phyloP scores from a whole-genome alignment of 306 rosid species.

The Cucurbita moschata region DNA sequence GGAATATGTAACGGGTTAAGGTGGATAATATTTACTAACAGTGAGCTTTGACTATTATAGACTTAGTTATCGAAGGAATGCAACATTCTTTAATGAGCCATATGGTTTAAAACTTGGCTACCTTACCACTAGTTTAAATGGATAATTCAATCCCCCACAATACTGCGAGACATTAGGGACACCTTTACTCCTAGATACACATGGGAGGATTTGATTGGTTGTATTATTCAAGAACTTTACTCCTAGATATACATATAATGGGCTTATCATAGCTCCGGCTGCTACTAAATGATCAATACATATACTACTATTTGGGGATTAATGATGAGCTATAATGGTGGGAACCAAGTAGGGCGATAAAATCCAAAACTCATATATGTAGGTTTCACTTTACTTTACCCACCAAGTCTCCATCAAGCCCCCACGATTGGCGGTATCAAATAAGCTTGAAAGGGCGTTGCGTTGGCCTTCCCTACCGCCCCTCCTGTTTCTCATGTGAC shows the following conservation, averaged over 20 bases:
- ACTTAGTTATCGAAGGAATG: too few species aligned
- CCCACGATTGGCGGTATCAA: neutral
- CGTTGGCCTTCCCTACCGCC: neutral
- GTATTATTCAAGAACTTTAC: neutral
- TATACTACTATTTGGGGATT: constrained; percentile 3
- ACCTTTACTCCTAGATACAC: neutral
- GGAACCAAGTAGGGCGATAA: constrained; percentile 20
- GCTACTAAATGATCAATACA: constrained; percentile 12
- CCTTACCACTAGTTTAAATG: too few species aligned
- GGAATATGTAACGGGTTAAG: too few species aligned
- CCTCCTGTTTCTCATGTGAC: neutral
- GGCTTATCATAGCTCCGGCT: constrained; percentile 26
- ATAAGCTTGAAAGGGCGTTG: neutral
- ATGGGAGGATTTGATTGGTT: neutral
- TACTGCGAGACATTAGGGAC: neutral
- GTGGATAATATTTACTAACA: too few species aligned
- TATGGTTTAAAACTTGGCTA: too few species aligned
- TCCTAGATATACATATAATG: constrained; percentile 13
- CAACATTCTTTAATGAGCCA: too few species aligned
- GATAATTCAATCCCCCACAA: too few species aligned
- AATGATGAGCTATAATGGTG: constrained; percentile 30
- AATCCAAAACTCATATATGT: constrained; percentile 25
- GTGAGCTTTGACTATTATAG: too few species aligned
- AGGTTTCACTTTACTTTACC: neutral
- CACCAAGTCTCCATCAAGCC: neutral